These are phyloP conservation scores for Mucuna pruriens DNA, from an alignment of 306 rosid species.

Conservation along the genomic window DNA sequence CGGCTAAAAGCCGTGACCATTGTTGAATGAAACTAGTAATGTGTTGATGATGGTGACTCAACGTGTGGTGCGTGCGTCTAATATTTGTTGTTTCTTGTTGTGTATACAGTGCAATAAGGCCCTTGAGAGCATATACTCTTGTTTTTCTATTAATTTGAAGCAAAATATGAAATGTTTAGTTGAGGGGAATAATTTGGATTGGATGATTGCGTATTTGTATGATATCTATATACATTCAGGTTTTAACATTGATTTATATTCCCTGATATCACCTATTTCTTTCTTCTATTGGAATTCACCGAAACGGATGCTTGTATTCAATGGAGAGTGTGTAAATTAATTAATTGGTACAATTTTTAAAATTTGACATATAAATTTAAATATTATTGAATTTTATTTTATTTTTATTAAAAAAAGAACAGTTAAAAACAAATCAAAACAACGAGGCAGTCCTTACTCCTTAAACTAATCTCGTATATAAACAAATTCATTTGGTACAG, in stretches of 20 bases:
- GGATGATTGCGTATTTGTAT: not conserved
- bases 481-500: not conserved
- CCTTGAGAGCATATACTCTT: not conserved
- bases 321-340: not conserved
- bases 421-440: not conserved
- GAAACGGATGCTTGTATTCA: not conserved
- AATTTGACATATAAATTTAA: not conserved
- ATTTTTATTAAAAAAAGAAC: not conserved
- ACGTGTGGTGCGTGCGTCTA: not conserved
- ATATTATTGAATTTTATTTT: not conserved
- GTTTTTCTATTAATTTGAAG: not conserved
- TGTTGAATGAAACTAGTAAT: not conserved
- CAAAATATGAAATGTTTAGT: not conserved
- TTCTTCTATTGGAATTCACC: not conserved
- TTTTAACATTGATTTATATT: not conserved
- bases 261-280: not conserved
- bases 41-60: not conserved
- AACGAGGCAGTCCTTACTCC: not conserved
- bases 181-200: not conserved
- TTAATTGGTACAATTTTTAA: not conserved
- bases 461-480: not conserved
- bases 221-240: not conserved
- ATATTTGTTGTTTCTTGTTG: not conserved
- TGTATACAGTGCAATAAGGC: no score
- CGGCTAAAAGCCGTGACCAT: not conserved